Percentiles rank a stretch among this genome's conserved stretches.
Conservation (phyloP, 495 filamentous ascomycete species). For the Tuber calosporum region DNA sequence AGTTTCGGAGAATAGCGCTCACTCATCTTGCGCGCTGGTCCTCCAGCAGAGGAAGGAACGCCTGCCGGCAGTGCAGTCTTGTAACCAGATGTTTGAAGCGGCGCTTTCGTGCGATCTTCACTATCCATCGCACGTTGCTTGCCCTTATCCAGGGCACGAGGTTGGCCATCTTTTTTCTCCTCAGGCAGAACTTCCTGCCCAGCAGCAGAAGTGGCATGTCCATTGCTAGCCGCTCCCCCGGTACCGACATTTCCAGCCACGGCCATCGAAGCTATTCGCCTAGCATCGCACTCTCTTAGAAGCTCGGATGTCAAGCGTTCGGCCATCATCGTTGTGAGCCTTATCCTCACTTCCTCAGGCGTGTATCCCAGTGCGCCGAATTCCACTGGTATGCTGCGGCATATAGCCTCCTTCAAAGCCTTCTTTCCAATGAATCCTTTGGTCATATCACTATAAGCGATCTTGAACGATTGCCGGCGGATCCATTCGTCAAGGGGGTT, state of each 20-base stretch:
- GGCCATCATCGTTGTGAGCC: constrained; percentile 25
- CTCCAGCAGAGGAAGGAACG: background rate
- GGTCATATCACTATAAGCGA: constrained; percentile 26
- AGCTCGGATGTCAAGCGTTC: constrained; percentile 20
- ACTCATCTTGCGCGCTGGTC: background rate
- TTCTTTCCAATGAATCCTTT: constrained; percentile 29
- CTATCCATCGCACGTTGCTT: background rate
- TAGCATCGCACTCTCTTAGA: constrained; percentile 26
- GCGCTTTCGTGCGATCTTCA: background rate
- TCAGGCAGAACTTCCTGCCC: background rate
- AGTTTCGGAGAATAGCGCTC: background rate
- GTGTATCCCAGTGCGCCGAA: constrained; percentile 21
- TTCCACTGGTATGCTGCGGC: constrained; percentile 21
- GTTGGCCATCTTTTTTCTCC: background rate
- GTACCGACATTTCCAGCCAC: background rate
- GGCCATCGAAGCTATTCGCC: constrained; percentile 1
- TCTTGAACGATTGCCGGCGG: constrained; percentile 22
- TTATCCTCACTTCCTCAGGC: constrained; percentile 20
- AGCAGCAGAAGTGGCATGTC: background rate
- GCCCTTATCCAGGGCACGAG: background rate
- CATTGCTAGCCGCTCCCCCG: background rate
- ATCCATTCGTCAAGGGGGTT: constrained; percentile 28
- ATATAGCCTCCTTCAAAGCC: constrained; percentile 17
- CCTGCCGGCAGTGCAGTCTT: background rate
- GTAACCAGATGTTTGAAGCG: background rate